Conservation (phyloP, 495 filamentous ascomycete species). For the Talaromyces thailandensis region DNA sequence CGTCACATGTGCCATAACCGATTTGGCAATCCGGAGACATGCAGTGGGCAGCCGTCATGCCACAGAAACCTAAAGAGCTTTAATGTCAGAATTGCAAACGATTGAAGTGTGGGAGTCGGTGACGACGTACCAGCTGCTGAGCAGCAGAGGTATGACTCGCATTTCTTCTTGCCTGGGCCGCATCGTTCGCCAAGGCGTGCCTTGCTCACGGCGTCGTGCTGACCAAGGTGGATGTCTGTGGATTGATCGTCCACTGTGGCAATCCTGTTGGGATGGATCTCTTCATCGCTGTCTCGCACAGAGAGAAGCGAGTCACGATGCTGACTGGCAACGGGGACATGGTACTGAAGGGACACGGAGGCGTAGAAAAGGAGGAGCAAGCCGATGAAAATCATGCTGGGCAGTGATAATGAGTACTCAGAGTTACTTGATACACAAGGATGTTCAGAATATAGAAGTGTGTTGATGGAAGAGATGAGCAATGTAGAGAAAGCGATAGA, state of each 20-base stretch:
- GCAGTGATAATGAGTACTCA: background rate
- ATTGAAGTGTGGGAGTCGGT: constrained; percentile 16
- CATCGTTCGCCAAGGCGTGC: constrained; percentile 18
- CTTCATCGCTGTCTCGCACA: background rate
- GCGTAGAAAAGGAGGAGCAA: background rate
- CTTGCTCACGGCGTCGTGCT: background rate
- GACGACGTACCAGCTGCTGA: constrained; percentile 44
- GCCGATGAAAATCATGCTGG: background rate
- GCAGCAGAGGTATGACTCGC: constrained; percentile 52
- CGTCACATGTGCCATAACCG: constrained; percentile 61
- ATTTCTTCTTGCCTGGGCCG: constrained; percentile 37
- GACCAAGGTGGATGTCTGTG: background rate
- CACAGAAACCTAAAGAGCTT: constrained; percentile 43
- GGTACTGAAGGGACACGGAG: background rate
- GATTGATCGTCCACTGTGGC: background rate
- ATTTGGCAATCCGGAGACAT: constrained; percentile 60
- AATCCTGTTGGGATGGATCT: background rate
- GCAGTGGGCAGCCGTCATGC: constrained; percentile 52
- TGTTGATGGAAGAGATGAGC: constrained; percentile 14
- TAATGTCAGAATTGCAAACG: constrained; percentile 1
- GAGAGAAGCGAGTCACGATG: background rate
- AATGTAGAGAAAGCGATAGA: constrained; percentile 8
- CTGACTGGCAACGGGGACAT: background rate
- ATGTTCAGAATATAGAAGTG: background rate
- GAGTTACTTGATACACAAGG: constrained; percentile 5